Evolutionary conservation across 306 rosid species (phyloP).

Genomic region (Quercus robur): DNA sequence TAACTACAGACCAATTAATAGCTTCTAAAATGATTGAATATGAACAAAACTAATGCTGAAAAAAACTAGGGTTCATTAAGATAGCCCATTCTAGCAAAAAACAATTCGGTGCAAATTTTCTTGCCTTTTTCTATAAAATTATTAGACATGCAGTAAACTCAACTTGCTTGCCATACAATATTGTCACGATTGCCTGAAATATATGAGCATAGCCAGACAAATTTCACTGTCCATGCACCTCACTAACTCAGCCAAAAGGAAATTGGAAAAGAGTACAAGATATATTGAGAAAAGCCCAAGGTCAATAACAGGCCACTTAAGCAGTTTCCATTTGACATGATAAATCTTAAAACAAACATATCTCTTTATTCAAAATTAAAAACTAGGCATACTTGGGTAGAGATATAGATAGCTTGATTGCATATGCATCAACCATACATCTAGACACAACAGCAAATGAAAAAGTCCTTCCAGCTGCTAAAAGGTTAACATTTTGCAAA

Average conservation of each 20-base stretch:
- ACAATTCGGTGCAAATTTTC: background rate
- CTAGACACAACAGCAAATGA: no score
- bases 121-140: background rate
- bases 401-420: background rate
- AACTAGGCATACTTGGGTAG: background rate
- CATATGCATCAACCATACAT: background rate
- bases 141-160: background rate
- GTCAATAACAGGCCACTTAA: background rate
- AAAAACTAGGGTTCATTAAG: background rate
- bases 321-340: background rate
- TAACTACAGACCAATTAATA: background rate
- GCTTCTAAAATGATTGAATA: background rate
- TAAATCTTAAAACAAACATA: background rate
- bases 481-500: no score
- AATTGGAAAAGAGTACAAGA: background rate
- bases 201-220: background rate
- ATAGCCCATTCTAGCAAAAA: background rate
- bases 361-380: background rate
- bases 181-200: background rate
- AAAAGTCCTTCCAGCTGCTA: no score
- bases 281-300: background rate
- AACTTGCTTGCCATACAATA: background rate
- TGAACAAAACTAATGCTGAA: background rate
- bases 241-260: background rate
- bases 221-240: background rate